Evolutionary conservation across 371 early-diverging fungal species (phyloP).

Genomic region (Funneliformis caledonium): DNA sequence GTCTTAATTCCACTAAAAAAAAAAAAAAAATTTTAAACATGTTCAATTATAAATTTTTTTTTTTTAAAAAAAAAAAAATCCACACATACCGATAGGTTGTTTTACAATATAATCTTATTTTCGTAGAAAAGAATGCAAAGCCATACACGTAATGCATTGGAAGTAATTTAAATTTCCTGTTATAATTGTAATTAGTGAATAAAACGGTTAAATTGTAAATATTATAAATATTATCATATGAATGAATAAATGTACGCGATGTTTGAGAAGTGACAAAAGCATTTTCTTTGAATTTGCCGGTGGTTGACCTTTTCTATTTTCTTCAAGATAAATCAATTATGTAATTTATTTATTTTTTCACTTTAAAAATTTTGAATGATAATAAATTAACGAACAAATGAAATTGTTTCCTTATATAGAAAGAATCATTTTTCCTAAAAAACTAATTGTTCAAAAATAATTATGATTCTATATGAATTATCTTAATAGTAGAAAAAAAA

Average conservation of each 20-base stretch:
- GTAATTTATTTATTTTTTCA: not conserved
- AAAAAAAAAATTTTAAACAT: not conserved
- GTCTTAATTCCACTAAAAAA: not conserved
- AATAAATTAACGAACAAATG: conserved; percentile 10
- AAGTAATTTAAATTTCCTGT: conserved; percentile 55
- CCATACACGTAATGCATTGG: conserved; percentile 60
- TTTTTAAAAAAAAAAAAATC: not conserved
- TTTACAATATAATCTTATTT: conserved; percentile 64
- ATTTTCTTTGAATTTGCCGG: conserved; percentile 47
- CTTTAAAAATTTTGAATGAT: not conserved
- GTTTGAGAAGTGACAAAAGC: conserved; percentile 48
- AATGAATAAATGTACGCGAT: conserved; percentile 48
- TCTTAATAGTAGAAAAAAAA: conserved; percentile 3
- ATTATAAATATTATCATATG: not conserved
- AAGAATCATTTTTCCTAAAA: conserved; percentile 20
- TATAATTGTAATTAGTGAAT: not conserved
- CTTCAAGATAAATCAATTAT: not conserved
- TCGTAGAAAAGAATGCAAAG: conserved; percentile 61
- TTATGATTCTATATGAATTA: conserved; percentile 11
- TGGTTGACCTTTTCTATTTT: not conserved
- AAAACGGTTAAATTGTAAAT: not conserved
- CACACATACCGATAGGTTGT: conserved; percentile 53
- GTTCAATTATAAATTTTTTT: not conserved
- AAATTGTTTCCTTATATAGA: conserved; percentile 19
- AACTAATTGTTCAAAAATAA: conserved; percentile 21